Evolutionary conservation across 208 protist genomes (phyloP).

Genomic region (Leishmania arabica): DNA sequence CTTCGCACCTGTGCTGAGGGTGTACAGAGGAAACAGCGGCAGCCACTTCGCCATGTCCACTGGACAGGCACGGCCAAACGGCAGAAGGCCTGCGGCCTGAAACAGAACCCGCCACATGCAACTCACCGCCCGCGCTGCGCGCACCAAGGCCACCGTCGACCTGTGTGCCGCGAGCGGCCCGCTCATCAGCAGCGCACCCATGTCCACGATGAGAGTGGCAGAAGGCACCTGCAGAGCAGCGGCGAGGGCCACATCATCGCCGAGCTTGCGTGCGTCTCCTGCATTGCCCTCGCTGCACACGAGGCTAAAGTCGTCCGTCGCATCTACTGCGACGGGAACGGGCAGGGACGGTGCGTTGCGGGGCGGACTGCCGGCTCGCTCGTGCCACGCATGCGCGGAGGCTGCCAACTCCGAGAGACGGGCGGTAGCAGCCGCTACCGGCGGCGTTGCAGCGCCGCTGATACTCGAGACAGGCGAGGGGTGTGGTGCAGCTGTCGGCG

Average conservation of each 20-base stretch:
- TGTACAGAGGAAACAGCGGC: conserved; percentile 56
- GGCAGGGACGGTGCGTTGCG: neutral
- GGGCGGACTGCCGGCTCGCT: neutral
- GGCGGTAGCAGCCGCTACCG: neutral
- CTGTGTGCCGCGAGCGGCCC: conserved; percentile 14
- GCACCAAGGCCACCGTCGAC: conserved; percentile 7
- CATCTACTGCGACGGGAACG: neutral
- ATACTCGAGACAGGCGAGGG: neutral
- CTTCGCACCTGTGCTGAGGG: conserved; percentile 42
- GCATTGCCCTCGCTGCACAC: neutral
- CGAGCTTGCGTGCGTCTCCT: neutral
- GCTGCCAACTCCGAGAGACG: neutral
- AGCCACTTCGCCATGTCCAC: conserved; percentile 52
- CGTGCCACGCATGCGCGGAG: neutral
- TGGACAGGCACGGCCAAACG: conserved; percentile 44
- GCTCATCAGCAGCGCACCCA: conserved; percentile 22
- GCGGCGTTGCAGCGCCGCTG: neutral
- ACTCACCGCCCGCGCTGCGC: conserved; percentile 20
- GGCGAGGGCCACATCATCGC: conserved; percentile 54
- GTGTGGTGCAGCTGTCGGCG: neutral
- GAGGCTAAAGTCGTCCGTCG: neutral
- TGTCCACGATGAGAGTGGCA: conserved; percentile 32
- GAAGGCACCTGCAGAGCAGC: conserved; percentile 42
- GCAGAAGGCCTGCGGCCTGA: conserved; percentile 57
- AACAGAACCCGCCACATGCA: conserved; percentile 49